Evolutionary conservation across 2,329 filamentous ascomycete genomes (phyloP).

Genomic region (Penicillium verrucosum): DNA sequence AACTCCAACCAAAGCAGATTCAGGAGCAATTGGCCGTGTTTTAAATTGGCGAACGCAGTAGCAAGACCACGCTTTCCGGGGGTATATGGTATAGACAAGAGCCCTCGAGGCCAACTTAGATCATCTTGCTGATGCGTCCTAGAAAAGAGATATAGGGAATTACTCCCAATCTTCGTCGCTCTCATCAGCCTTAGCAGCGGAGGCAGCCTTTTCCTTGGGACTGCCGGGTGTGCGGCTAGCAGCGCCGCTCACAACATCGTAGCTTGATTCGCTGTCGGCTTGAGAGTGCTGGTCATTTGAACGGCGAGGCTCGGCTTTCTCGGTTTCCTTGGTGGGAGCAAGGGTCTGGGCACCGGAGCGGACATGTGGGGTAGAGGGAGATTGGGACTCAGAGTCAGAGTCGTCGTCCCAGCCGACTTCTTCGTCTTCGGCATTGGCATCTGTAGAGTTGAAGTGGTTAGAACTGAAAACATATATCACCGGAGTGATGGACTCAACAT

Average conservation of each 20-base stretch:
- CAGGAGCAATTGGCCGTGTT: neutral
- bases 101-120: neutral
- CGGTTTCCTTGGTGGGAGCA: constrained; percentile 38
- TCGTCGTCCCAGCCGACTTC: constrained; percentile 69
- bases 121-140: neutral
- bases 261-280: constrained; percentile 90
- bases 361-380: constrained; percentile 43
- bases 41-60: neutral
- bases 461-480: neutral
- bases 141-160: constrained; percentile 7
- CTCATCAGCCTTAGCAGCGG: constrained; percentile 48
- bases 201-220: constrained; percentile 51
- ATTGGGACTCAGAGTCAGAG: constrained; percentile 55
- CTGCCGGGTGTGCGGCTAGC: constrained; percentile 73
- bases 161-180: constrained; percentile 78
- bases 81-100: constrained; percentile 6
- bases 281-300: constrained; percentile 89
- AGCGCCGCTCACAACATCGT: constrained; percentile 83
- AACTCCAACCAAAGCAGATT: constrained; percentile 18
- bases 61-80: neutral
- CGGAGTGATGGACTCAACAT: constrained; percentile 30
- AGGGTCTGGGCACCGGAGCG: constrained; percentile 37
- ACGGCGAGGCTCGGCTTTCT: constrained; percentile 65
- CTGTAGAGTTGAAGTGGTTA: constrained; percentile 19
- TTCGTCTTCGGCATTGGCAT: constrained; percentile 61